A percentile compares a stretch with the other conserved stretches of the same genome.
phyloP scores from a whole-genome alignment of 1,139 yeast genomes.

The Taphrina populina region DNA sequence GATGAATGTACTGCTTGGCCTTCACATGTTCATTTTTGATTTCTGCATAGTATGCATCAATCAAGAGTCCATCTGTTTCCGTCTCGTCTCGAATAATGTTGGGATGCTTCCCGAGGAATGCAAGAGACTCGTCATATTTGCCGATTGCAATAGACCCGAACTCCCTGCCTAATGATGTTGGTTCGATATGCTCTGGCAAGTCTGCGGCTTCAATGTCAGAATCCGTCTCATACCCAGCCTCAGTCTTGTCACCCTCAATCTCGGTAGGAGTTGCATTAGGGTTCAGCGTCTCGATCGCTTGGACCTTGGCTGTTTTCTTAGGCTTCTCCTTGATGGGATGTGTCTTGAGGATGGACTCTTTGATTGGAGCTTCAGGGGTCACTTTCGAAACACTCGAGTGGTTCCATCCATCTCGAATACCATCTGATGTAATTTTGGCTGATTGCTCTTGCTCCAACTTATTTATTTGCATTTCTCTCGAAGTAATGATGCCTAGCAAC shows the following conservation, averaged over 20 bases:
- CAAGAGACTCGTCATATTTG: conserved; percentile 54
- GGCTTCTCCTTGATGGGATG: conserved; percentile 18
- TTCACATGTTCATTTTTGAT: conserved; percentile 56
- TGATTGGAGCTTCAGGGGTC: conserved; percentile 35
- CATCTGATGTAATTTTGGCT: conserved; percentile 80
- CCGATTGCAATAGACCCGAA: conserved; percentile 60
- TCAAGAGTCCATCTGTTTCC: conserved; percentile 87
- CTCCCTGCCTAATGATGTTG: conserved; percentile 62
- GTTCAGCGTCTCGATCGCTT: conserved; percentile 48
- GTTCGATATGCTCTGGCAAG: conserved; percentile 50
- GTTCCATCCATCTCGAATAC: conserved; percentile 91
- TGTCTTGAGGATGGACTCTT: conserved; percentile 36
- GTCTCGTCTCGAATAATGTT: conserved; percentile 65
- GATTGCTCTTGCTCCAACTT: conserved; percentile 70
- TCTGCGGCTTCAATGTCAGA: conserved; percentile 34
- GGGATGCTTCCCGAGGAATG: conserved; percentile 59
- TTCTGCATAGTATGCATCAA: conserved; percentile 88
- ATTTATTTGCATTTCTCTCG: conserved; percentile 67
- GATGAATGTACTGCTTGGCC: conserved; percentile 69
- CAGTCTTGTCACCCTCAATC: conserved; percentile 36
- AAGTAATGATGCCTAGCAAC: conserved; percentile 48
- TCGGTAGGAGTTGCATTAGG: conserved; percentile 38
- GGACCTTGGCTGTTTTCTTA: conserved; percentile 11
- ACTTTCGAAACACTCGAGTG: conserved; percentile 70
- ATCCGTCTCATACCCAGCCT: conserved; percentile 28